A percentile compares a stretch with the other conserved stretches of the same genome.
These are phyloP conservation scores for Zanthoxylum bungeanum DNA, from an alignment of 345 rosid species.

Conservation along the genomic window DNA sequence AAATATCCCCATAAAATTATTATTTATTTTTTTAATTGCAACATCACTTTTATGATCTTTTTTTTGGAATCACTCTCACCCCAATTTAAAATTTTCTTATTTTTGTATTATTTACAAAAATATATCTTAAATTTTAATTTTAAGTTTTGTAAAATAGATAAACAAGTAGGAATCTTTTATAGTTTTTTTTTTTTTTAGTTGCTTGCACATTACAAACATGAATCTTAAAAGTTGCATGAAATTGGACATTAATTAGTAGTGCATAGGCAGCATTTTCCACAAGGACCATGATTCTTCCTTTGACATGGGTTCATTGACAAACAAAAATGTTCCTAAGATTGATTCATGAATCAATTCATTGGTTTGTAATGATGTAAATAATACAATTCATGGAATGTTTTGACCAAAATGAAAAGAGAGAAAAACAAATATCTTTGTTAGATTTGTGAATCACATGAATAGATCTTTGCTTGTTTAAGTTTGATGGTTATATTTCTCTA, in stretches of 20 bases:
- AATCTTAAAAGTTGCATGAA: neutral
- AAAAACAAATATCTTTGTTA: neutral
- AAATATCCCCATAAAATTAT: too few species aligned
- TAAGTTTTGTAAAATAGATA: too few species aligned
- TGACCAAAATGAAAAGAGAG: too few species aligned
- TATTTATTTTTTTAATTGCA: too few species aligned
- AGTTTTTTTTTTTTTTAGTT: neutral
- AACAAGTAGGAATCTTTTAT: too few species aligned
- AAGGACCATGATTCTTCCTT: neutral
- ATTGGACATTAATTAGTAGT: neutral
- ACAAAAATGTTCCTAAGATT: neutral
- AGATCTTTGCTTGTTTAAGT: neutral
- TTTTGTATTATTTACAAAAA: too few species aligned
- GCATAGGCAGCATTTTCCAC: neutral
- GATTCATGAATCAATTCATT: neutral
- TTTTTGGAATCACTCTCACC: too few species aligned
- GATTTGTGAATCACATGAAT: constrained; percentile 1
- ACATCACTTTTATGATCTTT: too few species aligned
- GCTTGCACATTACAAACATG: neutral
- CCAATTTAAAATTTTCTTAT: too few species aligned
- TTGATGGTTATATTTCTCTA: neutral
- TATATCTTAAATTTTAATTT: too few species aligned
- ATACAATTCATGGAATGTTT: neutral
- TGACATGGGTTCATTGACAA: neutral
- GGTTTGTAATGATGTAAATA: neutral